A percentile compares a stretch with the other conserved stretches of the same genome.
Evolutionary conservation across 192 early-diverging fungal species (phyloP).

Genomic region (Allomyces arbusculus): DNA sequence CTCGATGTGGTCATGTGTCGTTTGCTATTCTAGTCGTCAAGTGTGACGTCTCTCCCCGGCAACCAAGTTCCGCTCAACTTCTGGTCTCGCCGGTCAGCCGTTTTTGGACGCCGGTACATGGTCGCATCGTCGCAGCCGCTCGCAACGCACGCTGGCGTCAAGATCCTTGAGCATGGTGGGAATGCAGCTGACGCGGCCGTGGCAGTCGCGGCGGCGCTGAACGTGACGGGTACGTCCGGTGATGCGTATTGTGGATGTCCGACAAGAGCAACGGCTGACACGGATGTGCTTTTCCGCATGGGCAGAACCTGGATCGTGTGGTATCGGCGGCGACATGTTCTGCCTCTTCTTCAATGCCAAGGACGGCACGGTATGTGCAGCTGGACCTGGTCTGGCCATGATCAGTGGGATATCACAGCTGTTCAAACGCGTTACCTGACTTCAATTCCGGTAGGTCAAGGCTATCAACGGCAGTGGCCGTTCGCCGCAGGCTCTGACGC

Average conservation of each 20-base stretch:
- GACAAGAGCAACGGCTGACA: too few species aligned
- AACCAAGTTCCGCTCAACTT: neutral
- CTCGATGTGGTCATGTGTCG: too few species aligned
- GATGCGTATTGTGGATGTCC: too few species aligned
- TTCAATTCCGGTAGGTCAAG: neutral
- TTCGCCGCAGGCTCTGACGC: slow-evolving; percentile 29
- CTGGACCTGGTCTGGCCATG: neutral
- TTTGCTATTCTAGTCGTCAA: too few species aligned
- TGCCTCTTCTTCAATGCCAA: neutral
- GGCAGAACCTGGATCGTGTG: neutral
- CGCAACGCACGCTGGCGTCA: neutral
- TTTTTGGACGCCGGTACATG: neutral
- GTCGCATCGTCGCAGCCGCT: slow-evolving; percentile 2
- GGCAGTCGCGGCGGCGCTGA: neutral
- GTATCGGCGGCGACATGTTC: neutral
- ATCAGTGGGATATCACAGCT: neutral
- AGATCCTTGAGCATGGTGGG: neutral
- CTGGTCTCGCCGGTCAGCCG: neutral
- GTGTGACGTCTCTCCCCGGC: too few species aligned
- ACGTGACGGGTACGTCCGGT: neutral
- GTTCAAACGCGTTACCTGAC: too few species aligned
- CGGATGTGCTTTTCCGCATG: too few species aligned
- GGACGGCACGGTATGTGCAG: neutral
- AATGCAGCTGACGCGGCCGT: slow-evolving; percentile 3
- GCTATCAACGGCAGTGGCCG: slow-evolving; percentile 19